These are phyloP conservation scores for Penicillium egyptiacum DNA, from an alignment of 495 filamentous ascomycete species.

Conservation along the genomic window DNA sequence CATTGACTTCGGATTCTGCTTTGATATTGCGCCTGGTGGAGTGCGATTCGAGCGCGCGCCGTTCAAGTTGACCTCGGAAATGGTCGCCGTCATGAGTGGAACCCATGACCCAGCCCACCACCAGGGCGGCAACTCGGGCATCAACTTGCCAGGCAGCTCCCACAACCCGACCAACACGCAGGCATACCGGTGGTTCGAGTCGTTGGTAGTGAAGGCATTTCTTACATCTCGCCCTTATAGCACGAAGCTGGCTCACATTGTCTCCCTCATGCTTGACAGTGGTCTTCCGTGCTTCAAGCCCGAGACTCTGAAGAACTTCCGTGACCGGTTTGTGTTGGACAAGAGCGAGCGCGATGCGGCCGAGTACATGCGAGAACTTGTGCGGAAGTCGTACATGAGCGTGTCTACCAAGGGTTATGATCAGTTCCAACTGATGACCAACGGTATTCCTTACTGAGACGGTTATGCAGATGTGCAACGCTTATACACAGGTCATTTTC, in stretches of 20 bases:
- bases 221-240: slow-evolving; percentile 84
- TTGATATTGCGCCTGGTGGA: slow-evolving; percentile 96
- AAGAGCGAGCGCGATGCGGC: slow-evolving; percentile 93
- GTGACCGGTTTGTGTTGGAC: slow-evolving; percentile 89
- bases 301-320: slow-evolving; percentile 88
- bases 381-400: slow-evolving; percentile 84
- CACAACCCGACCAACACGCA: slow-evolving; percentile 67
- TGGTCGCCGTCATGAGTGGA: slow-evolving; percentile 98
- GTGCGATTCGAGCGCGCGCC: slow-evolving; percentile 96
- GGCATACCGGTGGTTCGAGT: slow-evolving; percentile 93
- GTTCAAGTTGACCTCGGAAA: slow-evolving; percentile 96
- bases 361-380: slow-evolving; percentile 85
- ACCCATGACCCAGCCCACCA: slow-evolving; percentile 47
- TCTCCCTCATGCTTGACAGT: slow-evolving; percentile 92
- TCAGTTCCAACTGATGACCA: slow-evolving; percentile 94
- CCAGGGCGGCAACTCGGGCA: slow-evolving; percentile 26
- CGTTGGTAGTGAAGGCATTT: slow-evolving; percentile 93
- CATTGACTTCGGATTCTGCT: slow-evolving; percentile 99
- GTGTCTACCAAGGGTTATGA: slow-evolving; percentile 92
- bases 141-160: slow-evolving; percentile 38
- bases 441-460: slow-evolving; percentile 85
- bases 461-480: neutral
- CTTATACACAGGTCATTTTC: neutral
- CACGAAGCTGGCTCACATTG: slow-evolving; percentile 83
- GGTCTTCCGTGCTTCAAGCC: slow-evolving; percentile 98